These are phyloP conservation scores for Coleophoma eucalyptorum DNA, from an alignment of 2,329 filamentous ascomycete species.

Conservation along the genomic window DNA sequence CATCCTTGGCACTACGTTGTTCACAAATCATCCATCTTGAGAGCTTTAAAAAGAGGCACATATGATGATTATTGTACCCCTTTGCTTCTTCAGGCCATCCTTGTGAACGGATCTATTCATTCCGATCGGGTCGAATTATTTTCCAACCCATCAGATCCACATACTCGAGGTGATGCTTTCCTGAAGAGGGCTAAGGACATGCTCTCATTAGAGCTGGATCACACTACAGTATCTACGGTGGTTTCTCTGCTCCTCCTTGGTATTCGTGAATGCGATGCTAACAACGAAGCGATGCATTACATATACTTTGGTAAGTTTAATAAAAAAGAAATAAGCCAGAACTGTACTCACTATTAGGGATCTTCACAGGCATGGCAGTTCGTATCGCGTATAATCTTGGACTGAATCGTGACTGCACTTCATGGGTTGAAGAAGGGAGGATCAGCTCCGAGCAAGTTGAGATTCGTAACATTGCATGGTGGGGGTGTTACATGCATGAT, in stretches of 20 bases:
- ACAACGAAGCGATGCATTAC: background rate
- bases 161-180: slow-evolving; percentile 11
- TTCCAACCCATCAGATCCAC: slow-evolving; percentile 11
- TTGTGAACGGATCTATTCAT: slow-evolving; percentile 22
- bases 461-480: background rate
- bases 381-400: background rate
- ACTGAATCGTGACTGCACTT: background rate
- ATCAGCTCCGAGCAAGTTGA: background rate
- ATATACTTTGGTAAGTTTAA: background rate
- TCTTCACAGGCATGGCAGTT: background rate
- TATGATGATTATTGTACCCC: slow-evolving; percentile 29
- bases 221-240: too few species aligned
- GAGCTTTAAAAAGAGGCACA: slow-evolving; percentile 21
- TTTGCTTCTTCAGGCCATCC: slow-evolving; percentile 32
- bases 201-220: background rate
- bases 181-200: background rate
- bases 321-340: too few species aligned
- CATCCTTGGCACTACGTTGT: slow-evolving; percentile 43
- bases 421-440: background rate
- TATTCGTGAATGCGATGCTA: too few species aligned
- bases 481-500: background rate
- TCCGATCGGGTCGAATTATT: slow-evolving; percentile 16
- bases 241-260: too few species aligned
- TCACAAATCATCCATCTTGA: slow-evolving; percentile 48
- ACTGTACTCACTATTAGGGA: background rate